A percentile compares a stretch with the other conserved stretches of the same genome.
These are phyloP conservation scores for Populus hybrid DNA, from an alignment of 441 rosid genomes.

Conservation along the genomic window DNA sequence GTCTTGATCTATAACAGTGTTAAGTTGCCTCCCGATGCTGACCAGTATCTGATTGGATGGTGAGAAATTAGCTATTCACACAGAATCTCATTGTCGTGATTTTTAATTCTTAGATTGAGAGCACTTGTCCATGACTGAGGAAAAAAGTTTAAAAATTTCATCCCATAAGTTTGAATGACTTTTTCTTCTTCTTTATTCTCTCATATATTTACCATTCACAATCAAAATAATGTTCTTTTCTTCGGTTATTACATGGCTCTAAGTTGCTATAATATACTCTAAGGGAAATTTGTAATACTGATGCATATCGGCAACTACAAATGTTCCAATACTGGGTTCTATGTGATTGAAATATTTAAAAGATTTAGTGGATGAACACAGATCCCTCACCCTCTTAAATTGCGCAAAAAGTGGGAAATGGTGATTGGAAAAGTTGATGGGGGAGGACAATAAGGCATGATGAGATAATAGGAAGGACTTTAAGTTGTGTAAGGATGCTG, in stretches of 20 bases:
- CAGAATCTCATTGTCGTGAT: no score
- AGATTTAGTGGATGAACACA: background rate
- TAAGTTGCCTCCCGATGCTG: no score
- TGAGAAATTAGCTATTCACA: no score
- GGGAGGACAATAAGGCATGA: constrained; percentile 69
- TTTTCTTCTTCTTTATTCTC: no score
- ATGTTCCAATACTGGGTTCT: background rate
- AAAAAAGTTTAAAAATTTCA: background rate
- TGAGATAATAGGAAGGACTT: constrained; percentile 73
- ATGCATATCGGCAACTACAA: background rate
- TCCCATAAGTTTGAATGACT: background rate
- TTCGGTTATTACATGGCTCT: no score
- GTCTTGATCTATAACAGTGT: no score
- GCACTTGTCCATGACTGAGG: no score
- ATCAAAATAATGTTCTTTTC: no score
- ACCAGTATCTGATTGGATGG: no score
- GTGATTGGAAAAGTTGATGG: constrained; percentile 77
- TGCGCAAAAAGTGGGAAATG: constrained; percentile 34
- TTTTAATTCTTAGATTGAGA: no score
- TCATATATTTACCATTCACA: no score
- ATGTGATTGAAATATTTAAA: background rate
- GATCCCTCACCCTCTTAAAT: background rate
- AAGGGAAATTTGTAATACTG: no score
- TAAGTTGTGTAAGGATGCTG: constrained; percentile 73
- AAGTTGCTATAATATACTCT: background rate